Conservation (phyloP, 768 basidiomycete species). For the Amanita pseudoporphyria region DNA sequence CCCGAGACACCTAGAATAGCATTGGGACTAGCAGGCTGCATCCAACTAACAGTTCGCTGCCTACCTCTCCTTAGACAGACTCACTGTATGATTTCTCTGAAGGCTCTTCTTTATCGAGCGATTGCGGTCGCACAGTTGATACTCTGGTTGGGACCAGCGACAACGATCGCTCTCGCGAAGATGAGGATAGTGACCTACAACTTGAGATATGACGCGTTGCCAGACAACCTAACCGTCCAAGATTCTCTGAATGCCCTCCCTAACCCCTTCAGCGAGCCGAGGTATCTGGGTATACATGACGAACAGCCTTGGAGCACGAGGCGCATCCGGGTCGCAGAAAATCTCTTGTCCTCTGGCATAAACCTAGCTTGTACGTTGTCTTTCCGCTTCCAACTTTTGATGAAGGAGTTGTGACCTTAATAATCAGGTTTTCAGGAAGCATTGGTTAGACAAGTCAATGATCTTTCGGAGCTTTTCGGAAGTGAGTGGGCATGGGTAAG, state of each 20-base stretch:
- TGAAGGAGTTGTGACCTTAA: not conserved
- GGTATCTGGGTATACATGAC: constrained; percentile 20
- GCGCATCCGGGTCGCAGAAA: constrained; percentile 36
- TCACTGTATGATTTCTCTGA: no score
- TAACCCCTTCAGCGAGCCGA: constrained; percentile 29
- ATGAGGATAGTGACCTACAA: constrained; percentile 38
- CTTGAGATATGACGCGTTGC: constrained; percentile 42
- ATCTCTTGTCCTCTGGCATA: constrained; percentile 30
- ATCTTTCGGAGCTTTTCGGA: constrained; percentile 46
- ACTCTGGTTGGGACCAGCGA: not conserved
- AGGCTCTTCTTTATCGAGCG: not conserved
- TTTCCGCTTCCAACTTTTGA: not conserved
- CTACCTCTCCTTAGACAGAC: no score
- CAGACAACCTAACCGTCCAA: constrained; percentile 40
- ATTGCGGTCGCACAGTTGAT: not conserved
- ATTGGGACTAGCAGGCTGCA: no score
- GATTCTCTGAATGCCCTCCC: constrained; percentile 32
- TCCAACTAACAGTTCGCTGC: no score
- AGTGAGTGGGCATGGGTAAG: constrained; percentile 43
- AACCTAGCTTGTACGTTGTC: constrained; percentile 28
- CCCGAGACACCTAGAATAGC: no score
- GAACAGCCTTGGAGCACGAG: constrained; percentile 49
- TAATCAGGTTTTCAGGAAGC: constrained; percentile 44
- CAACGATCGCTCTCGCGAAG: not conserved
- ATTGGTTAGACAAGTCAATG: constrained; percentile 44